Conservation (phyloP, 2,329 filamentous ascomycete genomes). For the Fusarium scirpi region DNA sequence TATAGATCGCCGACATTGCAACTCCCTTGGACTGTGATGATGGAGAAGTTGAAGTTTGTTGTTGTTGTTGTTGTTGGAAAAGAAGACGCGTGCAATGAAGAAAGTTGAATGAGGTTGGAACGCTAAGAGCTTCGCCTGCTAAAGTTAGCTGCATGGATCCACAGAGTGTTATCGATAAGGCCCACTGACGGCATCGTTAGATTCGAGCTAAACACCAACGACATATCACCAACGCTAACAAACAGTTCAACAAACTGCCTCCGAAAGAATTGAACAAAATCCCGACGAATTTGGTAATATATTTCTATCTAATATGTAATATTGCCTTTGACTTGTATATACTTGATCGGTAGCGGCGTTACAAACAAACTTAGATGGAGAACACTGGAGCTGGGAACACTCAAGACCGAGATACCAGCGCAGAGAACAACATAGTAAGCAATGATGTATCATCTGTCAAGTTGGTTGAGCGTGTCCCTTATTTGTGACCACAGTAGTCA, state of each 20-base stretch:
- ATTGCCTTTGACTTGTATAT: neutral
- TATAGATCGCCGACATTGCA: conserved; percentile 88
- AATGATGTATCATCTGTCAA: neutral
- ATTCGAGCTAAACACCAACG: neutral
- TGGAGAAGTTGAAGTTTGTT: neutral
- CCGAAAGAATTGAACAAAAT: neutral
- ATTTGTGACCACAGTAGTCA: fast-evolving
- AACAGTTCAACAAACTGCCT: neutral
- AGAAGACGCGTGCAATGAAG: conserved; percentile 20
- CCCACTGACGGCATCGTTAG: neutral
- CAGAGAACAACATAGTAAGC: neutral
- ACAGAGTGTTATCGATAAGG: conserved; percentile 34
- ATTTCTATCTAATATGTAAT: neutral
- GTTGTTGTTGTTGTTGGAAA: conserved; percentile 1
- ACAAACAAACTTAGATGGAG: neutral
- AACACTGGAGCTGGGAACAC: neutral
- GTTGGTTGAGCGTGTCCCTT: fast-evolving
- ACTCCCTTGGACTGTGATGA: neutral
- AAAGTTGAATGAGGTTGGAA: conserved; percentile 13
- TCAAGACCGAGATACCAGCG: neutral
- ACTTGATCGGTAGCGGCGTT: neutral
- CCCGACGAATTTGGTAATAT: no score
- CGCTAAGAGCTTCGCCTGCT: conserved; percentile 22
- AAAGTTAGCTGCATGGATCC: conserved; percentile 9
- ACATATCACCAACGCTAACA: neutral